Evolutionary conservation across 305 asterid species (phyloP).

Genomic region (Fraxinus sp.): DNA sequence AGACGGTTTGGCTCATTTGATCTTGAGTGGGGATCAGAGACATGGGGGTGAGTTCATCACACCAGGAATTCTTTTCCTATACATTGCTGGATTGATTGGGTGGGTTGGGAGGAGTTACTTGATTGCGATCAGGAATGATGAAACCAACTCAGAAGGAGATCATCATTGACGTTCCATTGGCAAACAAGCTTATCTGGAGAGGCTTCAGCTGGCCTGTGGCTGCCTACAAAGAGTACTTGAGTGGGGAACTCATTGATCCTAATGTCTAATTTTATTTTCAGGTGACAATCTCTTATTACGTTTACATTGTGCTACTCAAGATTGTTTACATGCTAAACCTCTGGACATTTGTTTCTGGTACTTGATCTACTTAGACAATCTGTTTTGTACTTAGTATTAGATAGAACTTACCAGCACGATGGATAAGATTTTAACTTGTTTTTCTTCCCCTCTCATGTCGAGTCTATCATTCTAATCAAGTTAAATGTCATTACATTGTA

Average conservation of each 20-base stretch:
- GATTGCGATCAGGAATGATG: slow-evolving; percentile 82
- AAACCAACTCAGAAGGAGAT: slow-evolving; percentile 86
- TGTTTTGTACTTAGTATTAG: neutral
- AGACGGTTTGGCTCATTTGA: slow-evolving; percentile 89
- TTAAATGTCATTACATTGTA: neutral
- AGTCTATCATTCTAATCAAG: neutral
- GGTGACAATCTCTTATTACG: neutral
- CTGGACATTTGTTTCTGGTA: neutral
- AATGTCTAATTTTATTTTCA: slow-evolving; percentile 40
- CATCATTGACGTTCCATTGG: slow-evolving; percentile 90
- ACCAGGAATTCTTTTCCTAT: slow-evolving; percentile 79
- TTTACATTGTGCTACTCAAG: neutral
- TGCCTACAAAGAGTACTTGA: slow-evolving; percentile 81
- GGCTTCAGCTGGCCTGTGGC: slow-evolving; percentile 97
- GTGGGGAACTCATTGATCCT: slow-evolving; percentile 82
- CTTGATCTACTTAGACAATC: neutral
- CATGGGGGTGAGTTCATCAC: slow-evolving; percentile 98
- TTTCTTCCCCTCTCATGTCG: neutral
- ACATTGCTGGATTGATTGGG: slow-evolving; percentile 98
- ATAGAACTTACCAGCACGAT: neutral
- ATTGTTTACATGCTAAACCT: neutral
- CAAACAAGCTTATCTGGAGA: slow-evolving; percentile 70
- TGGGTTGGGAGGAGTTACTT: slow-evolving; percentile 95
- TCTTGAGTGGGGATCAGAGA: slow-evolving; percentile 91
- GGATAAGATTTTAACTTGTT: neutral